Evolutionary conservation across 345 rosid species (phyloP).

Genomic region (Euclidium syriacum): DNA sequence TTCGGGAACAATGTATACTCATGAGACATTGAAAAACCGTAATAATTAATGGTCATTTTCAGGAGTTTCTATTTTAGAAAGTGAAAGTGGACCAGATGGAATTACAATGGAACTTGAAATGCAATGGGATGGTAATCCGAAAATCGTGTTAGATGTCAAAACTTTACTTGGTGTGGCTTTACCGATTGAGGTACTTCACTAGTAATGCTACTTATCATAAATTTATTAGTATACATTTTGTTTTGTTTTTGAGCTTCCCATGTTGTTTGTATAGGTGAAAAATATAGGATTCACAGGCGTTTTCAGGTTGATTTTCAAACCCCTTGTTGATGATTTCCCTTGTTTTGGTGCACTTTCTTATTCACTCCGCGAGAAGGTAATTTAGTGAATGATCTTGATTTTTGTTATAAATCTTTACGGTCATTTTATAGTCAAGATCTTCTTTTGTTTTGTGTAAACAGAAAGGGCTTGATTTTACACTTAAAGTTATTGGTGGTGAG

Average conservation of each 20-base stretch:
- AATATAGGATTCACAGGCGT: conserved; percentile 86
- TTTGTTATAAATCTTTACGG: not conserved
- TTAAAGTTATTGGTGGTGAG: conserved; percentile 75
- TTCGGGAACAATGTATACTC: too few relatives aligned
- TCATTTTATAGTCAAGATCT: not conserved
- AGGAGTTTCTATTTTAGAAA: conserved; percentile 74
- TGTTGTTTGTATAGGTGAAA: conserved; percentile 57
- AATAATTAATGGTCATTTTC: not conserved
- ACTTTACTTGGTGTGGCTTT: conserved; percentile 70
- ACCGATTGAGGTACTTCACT: conserved; percentile 63
- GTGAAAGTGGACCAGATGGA: conserved; percentile 40
- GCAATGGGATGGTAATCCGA: conserved; percentile 95
- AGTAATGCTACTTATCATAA: not conserved
- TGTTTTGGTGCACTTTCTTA: conserved; percentile 86
- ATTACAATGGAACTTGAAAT: conserved; percentile 82
- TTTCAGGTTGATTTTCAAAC: conserved; percentile 89
- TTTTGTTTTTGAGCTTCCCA: conserved; percentile 6
- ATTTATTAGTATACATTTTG: not conserved
- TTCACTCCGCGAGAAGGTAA: conserved; percentile 74
- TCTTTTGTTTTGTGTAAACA: conserved; percentile 26
- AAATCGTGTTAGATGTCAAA: conserved; percentile 63
- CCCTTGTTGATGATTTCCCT: conserved; percentile 75
- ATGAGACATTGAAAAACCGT: not conserved
- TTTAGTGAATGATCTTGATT: not conserved
- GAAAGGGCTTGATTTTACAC: conserved; percentile 77